A percentile compares a stretch with the other conserved stretches of the same genome.
These are phyloP conservation scores for Protea cynaroides DNA, from an alignment of 164 flowering plant genomes.

Conservation along the genomic window DNA sequence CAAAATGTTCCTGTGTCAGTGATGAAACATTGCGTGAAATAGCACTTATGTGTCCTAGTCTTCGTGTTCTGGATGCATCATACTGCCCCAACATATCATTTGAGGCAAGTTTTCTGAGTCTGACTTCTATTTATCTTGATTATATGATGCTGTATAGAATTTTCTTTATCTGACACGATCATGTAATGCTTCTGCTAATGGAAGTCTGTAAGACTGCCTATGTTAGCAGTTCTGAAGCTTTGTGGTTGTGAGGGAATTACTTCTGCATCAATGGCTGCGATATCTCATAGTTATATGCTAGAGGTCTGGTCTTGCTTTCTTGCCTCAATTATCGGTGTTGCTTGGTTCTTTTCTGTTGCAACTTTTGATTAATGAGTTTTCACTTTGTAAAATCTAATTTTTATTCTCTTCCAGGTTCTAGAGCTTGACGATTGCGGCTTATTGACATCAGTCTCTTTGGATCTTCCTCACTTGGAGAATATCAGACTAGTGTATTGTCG, in stretches of 20 bases:
- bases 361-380: neutral
- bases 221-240: slow-evolving; percentile 86
- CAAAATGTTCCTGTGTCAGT: slow-evolving; percentile 85
- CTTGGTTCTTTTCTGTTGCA: neutral
- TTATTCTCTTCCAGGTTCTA: slow-evolving; percentile 49
- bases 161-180: slow-evolving; percentile 7
- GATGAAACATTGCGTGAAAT: slow-evolving; percentile 93
- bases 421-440: slow-evolving; percentile 84
- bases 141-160: neutral
- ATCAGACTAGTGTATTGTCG: slow-evolving; percentile 85
- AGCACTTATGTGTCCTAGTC: slow-evolving; percentile 48
- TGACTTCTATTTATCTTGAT: neutral
- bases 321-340: neutral
- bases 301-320: slow-evolving; percentile 48
- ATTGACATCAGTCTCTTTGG: slow-evolving; percentile 72
- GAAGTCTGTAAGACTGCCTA: slow-evolving; percentile 74
- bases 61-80: slow-evolving; percentile 74
- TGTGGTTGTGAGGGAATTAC: slow-evolving; percentile 90
- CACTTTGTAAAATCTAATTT: neutral
- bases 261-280: slow-evolving; percentile 86
- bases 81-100: slow-evolving; percentile 94
- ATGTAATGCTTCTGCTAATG: slow-evolving; percentile 10
- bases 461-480: slow-evolving; percentile 62
- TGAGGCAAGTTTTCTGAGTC: slow-evolving; percentile 49
- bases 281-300: slow-evolving; percentile 53